Evolutionary conservation across 495 filamentous ascomycete species (phyloP).

Genomic region (Massariosphaeria phaeospora): DNA sequence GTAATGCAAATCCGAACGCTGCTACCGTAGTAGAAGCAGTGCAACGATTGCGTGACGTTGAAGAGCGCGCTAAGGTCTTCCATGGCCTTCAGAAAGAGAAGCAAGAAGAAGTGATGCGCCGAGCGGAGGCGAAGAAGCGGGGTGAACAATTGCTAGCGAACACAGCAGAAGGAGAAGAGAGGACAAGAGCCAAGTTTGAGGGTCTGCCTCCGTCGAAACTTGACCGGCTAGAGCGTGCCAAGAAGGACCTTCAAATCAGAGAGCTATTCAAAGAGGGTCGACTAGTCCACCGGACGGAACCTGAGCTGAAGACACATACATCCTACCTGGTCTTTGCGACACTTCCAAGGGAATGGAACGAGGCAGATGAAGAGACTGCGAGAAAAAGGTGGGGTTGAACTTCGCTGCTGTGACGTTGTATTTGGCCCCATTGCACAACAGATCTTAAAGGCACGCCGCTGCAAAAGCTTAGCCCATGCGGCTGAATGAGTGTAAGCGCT

Average conservation of each 20-base stretch:
- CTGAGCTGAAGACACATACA: conserved; percentile 90
- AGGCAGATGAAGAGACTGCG: conserved; percentile 71
- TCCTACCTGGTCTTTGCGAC: conserved; percentile 92
- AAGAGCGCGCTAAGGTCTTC: conserved; percentile 56
- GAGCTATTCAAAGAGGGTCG: conserved; percentile 59
- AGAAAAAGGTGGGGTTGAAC: conserved; percentile 50
- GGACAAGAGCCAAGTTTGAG: conserved; percentile 25
- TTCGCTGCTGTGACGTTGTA: no score
- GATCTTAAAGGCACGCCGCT: no score
- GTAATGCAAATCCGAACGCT: conserved; percentile 56
- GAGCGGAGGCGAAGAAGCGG: conserved; percentile 25
- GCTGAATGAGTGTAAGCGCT: no score
- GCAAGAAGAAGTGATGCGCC: conserved; percentile 20
- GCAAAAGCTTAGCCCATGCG: no score
- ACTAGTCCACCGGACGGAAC: conserved; percentile 71
- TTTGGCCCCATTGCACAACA: background rate
- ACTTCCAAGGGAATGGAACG: conserved; percentile 77
- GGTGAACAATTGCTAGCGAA: conserved; percentile 6
- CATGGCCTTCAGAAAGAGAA: conserved; percentile 44
- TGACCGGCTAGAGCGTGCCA: conserved; percentile 33
- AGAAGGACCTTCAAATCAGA: conserved; percentile 35
- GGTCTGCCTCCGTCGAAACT: conserved; percentile 23
- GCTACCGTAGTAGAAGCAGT: conserved; percentile 75
- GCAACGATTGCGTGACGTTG: conserved; percentile 62
- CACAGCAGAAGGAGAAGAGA: conserved; percentile 14